These are phyloP conservation scores for Sporothrix schenckii DNA, from an alignment of 2,329 filamentous ascomycete genomes.

Conservation along the genomic window DNA sequence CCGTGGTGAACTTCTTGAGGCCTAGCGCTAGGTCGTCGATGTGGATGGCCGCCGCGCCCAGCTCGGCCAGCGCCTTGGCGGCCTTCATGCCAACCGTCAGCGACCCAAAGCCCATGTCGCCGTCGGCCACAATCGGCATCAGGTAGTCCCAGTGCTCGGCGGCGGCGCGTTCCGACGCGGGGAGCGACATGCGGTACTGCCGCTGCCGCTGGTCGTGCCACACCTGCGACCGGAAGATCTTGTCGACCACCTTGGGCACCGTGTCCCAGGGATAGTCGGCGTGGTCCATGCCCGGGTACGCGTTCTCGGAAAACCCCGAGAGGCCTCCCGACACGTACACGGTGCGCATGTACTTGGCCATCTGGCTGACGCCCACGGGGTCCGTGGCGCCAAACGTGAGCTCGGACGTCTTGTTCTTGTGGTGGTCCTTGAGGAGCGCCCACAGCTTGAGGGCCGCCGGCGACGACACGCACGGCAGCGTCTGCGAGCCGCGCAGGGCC, in stretches of 20 bases:
- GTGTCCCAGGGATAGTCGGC: conserved; percentile 50
- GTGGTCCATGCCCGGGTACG: conserved; percentile 46
- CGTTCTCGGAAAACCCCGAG: conserved; percentile 46
- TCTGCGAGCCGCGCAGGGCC: conserved; percentile 20
- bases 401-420: conserved; percentile 43
- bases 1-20: conserved; percentile 50
- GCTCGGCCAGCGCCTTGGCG: conserved; percentile 48
- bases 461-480: conserved; percentile 14
- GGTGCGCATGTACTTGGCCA: conserved; percentile 46
- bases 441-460: conserved; percentile 43
- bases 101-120: conserved; percentile 50
- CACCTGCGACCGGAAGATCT: conserved; percentile 47
- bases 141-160: conserved; percentile 48
- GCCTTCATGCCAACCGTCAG: conserved; percentile 48
- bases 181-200: conserved; percentile 44
- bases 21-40: conserved; percentile 50
- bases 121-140: conserved; percentile 48
- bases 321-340: conserved; percentile 49
- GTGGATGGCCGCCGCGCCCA: conserved; percentile 50
- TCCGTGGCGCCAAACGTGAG: conserved; percentile 47
- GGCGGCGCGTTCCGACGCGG: conserved; percentile 40
- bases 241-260: conserved; percentile 47
- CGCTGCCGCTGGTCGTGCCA: conserved; percentile 49
- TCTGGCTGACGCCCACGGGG: conserved; percentile 44
- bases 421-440: conserved; percentile 44